phyloP scores from a whole-genome alignment of 495 filamentous ascomycete genomes.

The Xylaria telfairii region DNA sequence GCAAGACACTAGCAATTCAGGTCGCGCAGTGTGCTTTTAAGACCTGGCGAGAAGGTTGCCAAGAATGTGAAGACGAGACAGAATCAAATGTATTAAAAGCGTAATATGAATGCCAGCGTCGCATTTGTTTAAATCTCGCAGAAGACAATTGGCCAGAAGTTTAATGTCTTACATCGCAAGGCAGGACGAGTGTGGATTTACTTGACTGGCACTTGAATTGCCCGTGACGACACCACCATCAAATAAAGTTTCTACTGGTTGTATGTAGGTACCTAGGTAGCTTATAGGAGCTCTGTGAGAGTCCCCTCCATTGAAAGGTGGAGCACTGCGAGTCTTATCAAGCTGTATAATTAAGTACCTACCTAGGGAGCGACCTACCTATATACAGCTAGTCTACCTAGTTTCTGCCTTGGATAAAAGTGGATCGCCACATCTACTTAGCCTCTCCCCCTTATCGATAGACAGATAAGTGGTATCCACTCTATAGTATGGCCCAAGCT shows the following conservation, averaged over 20 bases:
- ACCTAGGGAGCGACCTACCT: too few relatives aligned
- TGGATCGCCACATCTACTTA: too few relatives aligned
- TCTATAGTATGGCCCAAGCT: neutral
- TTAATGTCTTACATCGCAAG: constrained; percentile 8
- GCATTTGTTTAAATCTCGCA: neutral
- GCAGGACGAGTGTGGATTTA: neutral
- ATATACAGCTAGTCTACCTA: neutral
- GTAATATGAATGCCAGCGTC: neutral
- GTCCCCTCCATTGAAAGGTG: neutral
- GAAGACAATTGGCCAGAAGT: neutral
- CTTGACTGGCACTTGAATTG: constrained; percentile 10
- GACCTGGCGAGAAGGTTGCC: neutral
- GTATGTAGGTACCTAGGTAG: too few relatives aligned
- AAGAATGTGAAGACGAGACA: neutral
- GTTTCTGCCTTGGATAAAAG: neutral
- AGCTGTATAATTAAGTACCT: too few relatives aligned
- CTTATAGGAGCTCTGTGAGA: too few relatives aligned
- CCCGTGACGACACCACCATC: constrained; percentile 19
- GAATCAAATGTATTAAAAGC: neutral
- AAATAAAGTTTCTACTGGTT: constrained; percentile 6
- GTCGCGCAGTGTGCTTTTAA: neutral
- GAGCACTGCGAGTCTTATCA: neutral
- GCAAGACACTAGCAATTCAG: neutral
- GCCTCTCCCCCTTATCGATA: constrained; percentile 5
- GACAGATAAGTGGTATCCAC: neutral